A percentile compares a stretch with the other conserved stretches of the same genome.
Conservation (phyloP, 2,329 filamentous ascomycete species). For the Myriosclerotinia duriaeana region DNA sequence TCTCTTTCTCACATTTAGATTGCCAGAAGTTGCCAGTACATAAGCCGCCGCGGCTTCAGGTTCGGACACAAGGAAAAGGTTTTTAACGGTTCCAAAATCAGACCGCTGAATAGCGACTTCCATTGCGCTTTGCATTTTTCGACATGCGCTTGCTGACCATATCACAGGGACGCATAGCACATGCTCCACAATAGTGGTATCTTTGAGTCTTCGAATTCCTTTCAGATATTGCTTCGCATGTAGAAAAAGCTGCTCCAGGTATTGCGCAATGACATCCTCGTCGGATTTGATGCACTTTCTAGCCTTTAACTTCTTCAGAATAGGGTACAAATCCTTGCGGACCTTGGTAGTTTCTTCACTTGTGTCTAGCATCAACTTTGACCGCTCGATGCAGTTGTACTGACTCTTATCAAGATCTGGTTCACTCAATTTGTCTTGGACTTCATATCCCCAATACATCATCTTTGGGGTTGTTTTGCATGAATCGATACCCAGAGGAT, state of each 20-base stretch:
- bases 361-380: slow-evolving; percentile 29
- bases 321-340: slow-evolving; percentile 22
- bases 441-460: slow-evolving; percentile 27
- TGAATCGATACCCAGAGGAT: not conserved
- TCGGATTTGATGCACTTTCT: slow-evolving; percentile 19
- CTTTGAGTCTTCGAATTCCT: not conserved
- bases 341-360: slow-evolving; percentile 25
- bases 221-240: slow-evolving; percentile 26
- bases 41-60: slow-evolving; percentile 24
- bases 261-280: slow-evolving; percentile 29
- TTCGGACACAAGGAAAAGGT: slow-evolving; percentile 36
- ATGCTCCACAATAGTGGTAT: slow-evolving; percentile 22
- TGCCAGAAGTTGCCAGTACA: slow-evolving; percentile 21
- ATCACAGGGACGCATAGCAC: slow-evolving; percentile 28
- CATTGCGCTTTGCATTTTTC: slow-evolving; percentile 29
- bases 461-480: not conserved
- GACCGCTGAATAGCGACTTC: slow-evolving; percentile 22
- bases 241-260: slow-evolving; percentile 26
- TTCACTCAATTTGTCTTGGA: slow-evolving; percentile 20
- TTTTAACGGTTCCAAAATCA: slow-evolving; percentile 27
- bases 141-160: slow-evolving; percentile 27
- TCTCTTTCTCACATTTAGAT: slow-evolving; percentile 15
- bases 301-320: slow-evolving; percentile 20
- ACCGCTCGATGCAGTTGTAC: slow-evolving; percentile 24
- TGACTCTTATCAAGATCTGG: slow-evolving; percentile 21